Base-by-base conservation (phyloP, 2,329 filamentous ascomycete genomes). In the Elsinoe necatrix region DNA sequence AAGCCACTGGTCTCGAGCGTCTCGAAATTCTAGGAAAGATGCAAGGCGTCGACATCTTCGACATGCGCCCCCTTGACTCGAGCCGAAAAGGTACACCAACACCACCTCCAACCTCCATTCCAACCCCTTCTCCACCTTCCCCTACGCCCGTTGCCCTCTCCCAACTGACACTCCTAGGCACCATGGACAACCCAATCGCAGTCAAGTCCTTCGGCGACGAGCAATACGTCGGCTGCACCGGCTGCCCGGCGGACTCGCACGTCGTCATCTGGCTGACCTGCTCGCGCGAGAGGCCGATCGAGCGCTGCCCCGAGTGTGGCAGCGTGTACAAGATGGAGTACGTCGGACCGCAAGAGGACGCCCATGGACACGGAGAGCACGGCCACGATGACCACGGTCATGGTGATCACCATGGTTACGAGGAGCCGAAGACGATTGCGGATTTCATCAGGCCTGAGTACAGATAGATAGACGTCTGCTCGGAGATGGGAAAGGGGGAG, bases 1-100 rank as follows among this genome's bases (percentile, higher is more conserved):
- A 98, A 75, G 78, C 93, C 59, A 97, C 93, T 66, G 93, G 93
- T 87, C 81, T 97, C 60, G 93, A 98, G 81, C 91, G 93, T 83
- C 83, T 98, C 66, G 93, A 98, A 77, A 93, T 98, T 69, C 81
- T 98, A 72, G 93, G 93, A 77, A 98, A 98, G 84, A 95, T 97
- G 87, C 89, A 97, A 80, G 91, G 93, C 64, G 79, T 96, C 68
- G 93, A 98, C 72, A 80, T 97, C 72, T 98, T 98, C 79, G 91
- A 98, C 78, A 95, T 97, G 93, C 86, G 84, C 75, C 93, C 93
- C 62, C 83, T 98, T 67, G 93, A 97, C 73, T 80, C 92, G 62
- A 93, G 87, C 73, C 85, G 93, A 71, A 82, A 82, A 75, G 92
- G 92, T 88, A 80, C 63, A 78, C 68, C 50, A 2, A 34, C 18